These are phyloP conservation scores for Paecilomyces niveus DNA, from an alignment of 2,329 filamentous ascomycete species.

Conservation along the genomic window DNA sequence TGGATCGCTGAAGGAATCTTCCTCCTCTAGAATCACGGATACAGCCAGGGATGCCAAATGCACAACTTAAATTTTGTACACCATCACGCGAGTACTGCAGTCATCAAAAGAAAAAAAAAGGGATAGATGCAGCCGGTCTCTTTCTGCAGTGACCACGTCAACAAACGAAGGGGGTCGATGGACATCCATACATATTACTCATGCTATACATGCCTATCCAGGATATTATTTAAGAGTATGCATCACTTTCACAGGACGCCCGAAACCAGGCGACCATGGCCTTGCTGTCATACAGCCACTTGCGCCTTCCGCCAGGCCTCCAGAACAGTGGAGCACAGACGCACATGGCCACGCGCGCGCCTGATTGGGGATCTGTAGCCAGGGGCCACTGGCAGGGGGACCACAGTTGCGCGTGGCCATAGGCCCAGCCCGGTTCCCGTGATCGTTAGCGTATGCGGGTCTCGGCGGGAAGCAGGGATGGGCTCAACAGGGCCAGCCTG, in stretches of 20 bases:
- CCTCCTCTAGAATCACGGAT: not conserved
- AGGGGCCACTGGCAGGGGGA: not conserved
- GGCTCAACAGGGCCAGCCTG: not conserved
- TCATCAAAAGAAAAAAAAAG: not conserved
- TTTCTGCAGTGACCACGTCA: not conserved
- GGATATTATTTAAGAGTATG: not conserved
- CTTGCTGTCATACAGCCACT: not conserved
- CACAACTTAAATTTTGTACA: not conserved
- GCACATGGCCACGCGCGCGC: not conserved
- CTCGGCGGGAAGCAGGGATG: slow-evolving; percentile 5
- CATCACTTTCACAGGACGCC: not conserved
- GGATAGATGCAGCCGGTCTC: not conserved
- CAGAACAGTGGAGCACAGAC: not conserved
- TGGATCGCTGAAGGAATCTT: not conserved
- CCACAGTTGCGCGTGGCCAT: not conserved
- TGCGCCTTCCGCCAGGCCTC: not conserved
- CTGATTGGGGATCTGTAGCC: not conserved
- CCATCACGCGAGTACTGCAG: not conserved
- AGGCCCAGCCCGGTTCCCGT: slow-evolving; percentile 15
- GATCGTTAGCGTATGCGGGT: slow-evolving; percentile 18
- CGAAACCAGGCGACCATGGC: not conserved
- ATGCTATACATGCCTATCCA: not conserved
- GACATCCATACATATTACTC: not conserved
- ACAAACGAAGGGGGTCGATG: not conserved
- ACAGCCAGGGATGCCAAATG: not conserved